Percentiles rank a stretch among this genome's conserved stretches.
These are phyloP conservation scores for Cyberlindnera suaveolens DNA, from an alignment of 805 yeast genomes.

Conservation along the genomic window DNA sequence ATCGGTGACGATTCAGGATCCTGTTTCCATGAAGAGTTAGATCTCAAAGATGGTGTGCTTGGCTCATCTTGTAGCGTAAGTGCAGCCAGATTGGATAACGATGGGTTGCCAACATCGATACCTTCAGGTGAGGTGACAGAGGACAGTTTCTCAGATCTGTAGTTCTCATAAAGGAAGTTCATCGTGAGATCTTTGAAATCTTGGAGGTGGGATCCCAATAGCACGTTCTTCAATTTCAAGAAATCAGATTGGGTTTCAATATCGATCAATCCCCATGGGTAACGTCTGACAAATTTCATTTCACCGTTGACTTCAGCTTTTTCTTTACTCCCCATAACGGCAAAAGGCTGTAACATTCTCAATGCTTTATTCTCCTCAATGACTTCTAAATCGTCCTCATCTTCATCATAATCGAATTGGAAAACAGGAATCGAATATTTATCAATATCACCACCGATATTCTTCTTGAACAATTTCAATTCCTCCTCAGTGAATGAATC, in stretches of 20 bases:
- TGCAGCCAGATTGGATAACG: slow-evolving; percentile 59
- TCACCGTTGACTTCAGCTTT: slow-evolving; percentile 46
- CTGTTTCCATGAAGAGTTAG: slow-evolving; percentile 9
- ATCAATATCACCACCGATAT: slow-evolving; percentile 56
- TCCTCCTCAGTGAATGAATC: slow-evolving; percentile 65
- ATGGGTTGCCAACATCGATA: slow-evolving; percentile 38
- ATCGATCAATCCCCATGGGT: slow-evolving; percentile 71
- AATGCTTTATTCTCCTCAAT: slow-evolving; percentile 62
- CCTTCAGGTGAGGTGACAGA: slow-evolving; percentile 35
- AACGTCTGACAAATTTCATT: slow-evolving; percentile 51
- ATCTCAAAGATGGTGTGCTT: slow-evolving; percentile 12
- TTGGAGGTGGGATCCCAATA: slow-evolving; percentile 78
- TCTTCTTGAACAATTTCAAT: slow-evolving; percentile 51
- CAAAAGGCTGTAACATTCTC: slow-evolving; percentile 67
- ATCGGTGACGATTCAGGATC: slow-evolving; percentile 29
- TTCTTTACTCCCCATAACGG: slow-evolving; percentile 61
- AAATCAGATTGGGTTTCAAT: slow-evolving; percentile 49
- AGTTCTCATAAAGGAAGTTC: slow-evolving; percentile 67
- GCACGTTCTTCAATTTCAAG: slow-evolving; percentile 53
- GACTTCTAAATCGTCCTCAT: slow-evolving; percentile 64
- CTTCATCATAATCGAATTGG: slow-evolving; percentile 65
- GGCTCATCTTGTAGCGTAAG: slow-evolving; percentile 17
- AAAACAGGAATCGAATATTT: slow-evolving; percentile 66
- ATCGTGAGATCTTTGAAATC: slow-evolving; percentile 79
- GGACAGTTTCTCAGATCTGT: slow-evolving; percentile 71